Evolutionary conservation across 805 yeast genomes (phyloP).

Genomic region (Komagataella pseudopastoris): DNA sequence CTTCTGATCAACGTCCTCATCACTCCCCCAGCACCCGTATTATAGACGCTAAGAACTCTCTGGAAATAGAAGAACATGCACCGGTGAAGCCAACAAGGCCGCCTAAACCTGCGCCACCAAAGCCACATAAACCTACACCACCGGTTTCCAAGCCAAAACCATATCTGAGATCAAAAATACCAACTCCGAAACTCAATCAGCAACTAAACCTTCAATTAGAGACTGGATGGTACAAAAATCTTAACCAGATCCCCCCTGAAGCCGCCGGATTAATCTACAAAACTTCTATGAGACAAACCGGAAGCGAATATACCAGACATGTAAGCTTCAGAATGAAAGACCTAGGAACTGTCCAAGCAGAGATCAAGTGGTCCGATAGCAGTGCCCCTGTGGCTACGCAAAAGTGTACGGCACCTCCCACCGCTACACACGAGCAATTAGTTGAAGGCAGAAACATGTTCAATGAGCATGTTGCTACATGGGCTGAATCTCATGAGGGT

Average conservation of each 20-base stretch:
- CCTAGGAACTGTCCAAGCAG: constrained; percentile 21
- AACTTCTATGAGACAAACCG: constrained; percentile 14
- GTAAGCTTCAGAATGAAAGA: constrained; percentile 27
- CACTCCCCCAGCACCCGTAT: not conserved
- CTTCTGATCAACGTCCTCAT: not conserved
- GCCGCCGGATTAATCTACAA: constrained; percentile 19
- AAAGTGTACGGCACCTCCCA: constrained; percentile 30
- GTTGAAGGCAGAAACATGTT: constrained; percentile 20
- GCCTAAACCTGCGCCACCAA: not conserved
- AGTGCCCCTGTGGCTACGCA: constrained; percentile 13
- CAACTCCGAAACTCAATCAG: constrained; percentile 24
- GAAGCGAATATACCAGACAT: constrained; percentile 15
- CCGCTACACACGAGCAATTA: constrained; percentile 19
- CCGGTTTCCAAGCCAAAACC: constrained; percentile 10
- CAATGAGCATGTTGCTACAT: constrained; percentile 40
- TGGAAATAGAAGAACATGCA: not conserved
- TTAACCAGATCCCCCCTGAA: constrained; percentile 23
- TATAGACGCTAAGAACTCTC: not conserved
- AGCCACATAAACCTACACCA: constrained; percentile 9
- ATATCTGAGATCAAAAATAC: constrained; percentile 12
- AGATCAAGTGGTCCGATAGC: constrained; percentile 25
- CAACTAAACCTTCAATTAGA: constrained; percentile 37
- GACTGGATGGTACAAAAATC: constrained; percentile 8
- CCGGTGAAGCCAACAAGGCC: not conserved
- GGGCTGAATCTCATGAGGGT: constrained; percentile 37